phyloP scores from a whole-genome alignment of 192 early-diverging fungal genomes.

The Phycomyces nitens region DNA sequence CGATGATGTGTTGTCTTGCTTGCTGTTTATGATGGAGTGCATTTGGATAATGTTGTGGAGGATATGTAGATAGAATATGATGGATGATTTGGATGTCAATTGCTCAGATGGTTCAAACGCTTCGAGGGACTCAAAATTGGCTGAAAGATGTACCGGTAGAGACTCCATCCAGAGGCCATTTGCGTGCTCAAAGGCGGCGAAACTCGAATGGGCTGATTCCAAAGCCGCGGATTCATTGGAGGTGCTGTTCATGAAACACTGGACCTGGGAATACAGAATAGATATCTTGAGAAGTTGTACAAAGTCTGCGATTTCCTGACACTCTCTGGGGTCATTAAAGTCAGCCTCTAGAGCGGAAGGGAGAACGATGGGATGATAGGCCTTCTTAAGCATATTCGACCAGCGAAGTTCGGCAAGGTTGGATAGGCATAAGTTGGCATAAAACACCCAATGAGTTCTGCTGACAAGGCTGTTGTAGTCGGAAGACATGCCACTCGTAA shows the following conservation, averaged over 20 bases:
- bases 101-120: background rate
- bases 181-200: background rate
- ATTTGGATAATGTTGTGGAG: no score
- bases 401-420: constrained; percentile 1
- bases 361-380: background rate
- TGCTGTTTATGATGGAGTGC: no score
- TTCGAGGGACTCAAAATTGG: background rate
- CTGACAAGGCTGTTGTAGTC: background rate
- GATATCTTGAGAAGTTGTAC: constrained; percentile 5
- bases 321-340: background rate
- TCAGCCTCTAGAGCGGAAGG: constrained; percentile 3
- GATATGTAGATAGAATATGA: background rate
- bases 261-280: background rate
- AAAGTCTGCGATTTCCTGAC: background rate
- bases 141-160: background rate
- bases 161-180: background rate
- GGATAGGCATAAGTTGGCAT: background rate
- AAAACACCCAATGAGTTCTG: constrained; percentile 13
- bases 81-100: background rate
- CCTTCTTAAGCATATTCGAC: background rate
- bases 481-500: background rate
- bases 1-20: no score
- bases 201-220: constrained; percentile 2
- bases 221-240: background rate
- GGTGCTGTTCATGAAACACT: background rate